A percentile compares a stretch with the other conserved stretches of the same genome.
Conservation (phyloP, 2,329 filamentous ascomycete genomes). For the Truncatella angustata region DNA sequence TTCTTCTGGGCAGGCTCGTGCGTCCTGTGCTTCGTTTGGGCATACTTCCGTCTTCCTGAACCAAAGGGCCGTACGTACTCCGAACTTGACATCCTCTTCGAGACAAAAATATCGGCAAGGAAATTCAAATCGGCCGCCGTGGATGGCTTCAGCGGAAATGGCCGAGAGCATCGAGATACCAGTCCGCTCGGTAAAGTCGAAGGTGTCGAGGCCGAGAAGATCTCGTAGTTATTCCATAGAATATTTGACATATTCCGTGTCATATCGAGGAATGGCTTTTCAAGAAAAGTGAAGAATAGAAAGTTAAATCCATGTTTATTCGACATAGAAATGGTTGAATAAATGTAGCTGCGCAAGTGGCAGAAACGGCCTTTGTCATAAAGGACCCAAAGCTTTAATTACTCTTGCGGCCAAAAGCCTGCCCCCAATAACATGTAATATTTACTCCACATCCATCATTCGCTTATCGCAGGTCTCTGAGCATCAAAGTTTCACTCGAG, state of each 20-base stretch:
- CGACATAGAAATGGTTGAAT: no score
- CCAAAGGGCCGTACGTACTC: conserved; percentile 49
- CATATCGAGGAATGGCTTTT: no score
- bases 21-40: conserved; percentile 44
- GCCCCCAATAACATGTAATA: neutral
- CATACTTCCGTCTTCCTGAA: conserved; percentile 51
- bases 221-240: neutral
- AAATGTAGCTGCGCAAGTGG: no score
- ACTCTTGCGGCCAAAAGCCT: neutral
- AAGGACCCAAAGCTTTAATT: neutral
- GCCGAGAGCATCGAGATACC: neutral
- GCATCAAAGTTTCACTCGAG: conserved; percentile 8
- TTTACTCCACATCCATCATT: neutral
- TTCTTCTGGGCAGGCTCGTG: conserved; percentile 43
- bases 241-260: no score
- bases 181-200: no score
- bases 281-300: no score
- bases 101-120: conserved; percentile 34
- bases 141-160: conserved; percentile 15
- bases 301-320: no score
- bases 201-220: neutral
- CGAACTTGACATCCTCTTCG: conserved; percentile 53
- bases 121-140: conserved; percentile 36
- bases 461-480: neutral
- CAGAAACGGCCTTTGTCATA: no score